Evolutionary conservation across 2,329 filamentous ascomycete genomes (phyloP).

Genomic region (Trichoderma aggressivum): DNA sequence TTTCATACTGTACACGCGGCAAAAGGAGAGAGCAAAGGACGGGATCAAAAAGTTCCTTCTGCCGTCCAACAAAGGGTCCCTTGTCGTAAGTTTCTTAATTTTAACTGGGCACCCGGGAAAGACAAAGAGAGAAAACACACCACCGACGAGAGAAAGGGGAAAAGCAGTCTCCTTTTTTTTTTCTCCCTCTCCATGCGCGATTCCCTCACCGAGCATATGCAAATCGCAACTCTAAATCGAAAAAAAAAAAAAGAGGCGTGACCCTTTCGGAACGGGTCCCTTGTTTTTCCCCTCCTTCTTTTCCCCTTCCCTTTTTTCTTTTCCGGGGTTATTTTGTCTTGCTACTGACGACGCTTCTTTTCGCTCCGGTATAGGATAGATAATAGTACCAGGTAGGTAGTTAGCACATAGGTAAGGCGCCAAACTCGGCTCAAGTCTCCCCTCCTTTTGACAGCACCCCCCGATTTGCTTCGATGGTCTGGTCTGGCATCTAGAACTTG

Average conservation of each 20-base stretch:
- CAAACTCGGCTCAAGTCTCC: neutral
- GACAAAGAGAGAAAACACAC: neutral
- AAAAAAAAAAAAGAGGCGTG: slow-evolving; percentile 1
- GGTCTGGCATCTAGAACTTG: neutral
- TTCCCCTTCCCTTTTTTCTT: neutral
- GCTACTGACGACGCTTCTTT: too few relatives aligned
- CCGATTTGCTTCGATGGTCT: neutral
- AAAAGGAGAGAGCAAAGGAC: neutral
- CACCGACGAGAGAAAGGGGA: neutral
- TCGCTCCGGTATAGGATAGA: too few relatives aligned
- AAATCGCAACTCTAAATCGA: neutral
- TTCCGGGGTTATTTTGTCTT: neutral
- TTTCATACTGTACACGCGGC: neutral
- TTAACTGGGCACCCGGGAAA: neutral
- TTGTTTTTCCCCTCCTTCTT: neutral
- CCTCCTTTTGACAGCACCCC: too few relatives aligned
- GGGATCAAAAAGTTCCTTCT: slow-evolving; percentile 5
- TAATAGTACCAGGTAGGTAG: too few relatives aligned
- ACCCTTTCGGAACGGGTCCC: slow-evolving; percentile 8
- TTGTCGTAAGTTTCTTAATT: neutral
- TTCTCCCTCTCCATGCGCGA: neutral
- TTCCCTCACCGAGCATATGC: neutral
- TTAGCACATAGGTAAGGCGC: too few relatives aligned
- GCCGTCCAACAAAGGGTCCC: neutral
- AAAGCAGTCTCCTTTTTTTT: neutral